phyloP scores from a whole-genome alignment of 805 yeast genomes.

The Diddensiella caesifluorescens region DNA sequence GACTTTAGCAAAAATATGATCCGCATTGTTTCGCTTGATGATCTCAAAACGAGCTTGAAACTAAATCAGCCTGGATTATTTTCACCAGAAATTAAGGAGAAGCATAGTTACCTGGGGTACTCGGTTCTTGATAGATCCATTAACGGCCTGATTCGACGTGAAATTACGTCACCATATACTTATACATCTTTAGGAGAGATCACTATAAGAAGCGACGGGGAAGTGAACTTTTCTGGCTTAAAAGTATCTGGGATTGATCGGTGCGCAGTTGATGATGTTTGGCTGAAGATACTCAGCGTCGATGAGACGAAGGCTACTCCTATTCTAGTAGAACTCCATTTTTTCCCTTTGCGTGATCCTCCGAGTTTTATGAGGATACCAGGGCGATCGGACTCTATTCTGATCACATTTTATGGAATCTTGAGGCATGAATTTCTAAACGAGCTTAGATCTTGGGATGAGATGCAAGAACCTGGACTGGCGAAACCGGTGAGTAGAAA shows the following conservation, averaged over 20 bases:
- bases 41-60: neutral
- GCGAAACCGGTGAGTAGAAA: neutral
- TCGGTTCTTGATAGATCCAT: neutral
- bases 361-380: no score
- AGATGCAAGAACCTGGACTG: slow-evolving; percentile 19
- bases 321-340: no score
- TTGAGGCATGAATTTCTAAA: slow-evolving; percentile 7
- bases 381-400: neutral
- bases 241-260: slow-evolving; percentile 1
- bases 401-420: slow-evolving; percentile 5
- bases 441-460: slow-evolving; percentile 17
- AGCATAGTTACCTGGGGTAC: neutral
- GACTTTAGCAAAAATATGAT: slow-evolving; percentile 17
- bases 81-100: neutral
- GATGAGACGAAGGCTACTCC: no score
- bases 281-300: no score
- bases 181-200: slow-evolving; percentile 18
- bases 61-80: neutral
- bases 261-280: no score
- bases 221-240: neutral
- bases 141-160: slow-evolving; percentile 7
- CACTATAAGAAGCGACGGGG: neutral
- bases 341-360: no score
- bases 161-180: slow-evolving; percentile 24
- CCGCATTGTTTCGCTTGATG: slow-evolving; percentile 15